phyloP scores from a whole-genome alignment of 495 filamentous ascomycete species.

The Rusavskia elegans region DNA sequence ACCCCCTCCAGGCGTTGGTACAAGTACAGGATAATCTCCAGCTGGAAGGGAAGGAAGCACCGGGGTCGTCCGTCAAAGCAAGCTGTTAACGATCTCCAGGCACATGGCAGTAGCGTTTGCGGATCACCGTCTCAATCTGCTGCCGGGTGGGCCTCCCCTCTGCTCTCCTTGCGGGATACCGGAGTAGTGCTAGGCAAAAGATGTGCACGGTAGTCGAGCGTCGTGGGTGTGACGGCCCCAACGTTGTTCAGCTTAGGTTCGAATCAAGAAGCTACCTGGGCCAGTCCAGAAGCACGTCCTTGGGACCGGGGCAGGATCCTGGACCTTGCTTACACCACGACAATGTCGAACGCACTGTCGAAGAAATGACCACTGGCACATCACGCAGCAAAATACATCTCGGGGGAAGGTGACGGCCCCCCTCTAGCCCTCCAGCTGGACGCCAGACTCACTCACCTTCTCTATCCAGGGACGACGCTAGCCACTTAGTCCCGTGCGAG shows the following conservation, averaged over 20 bases:
- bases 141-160: neutral
- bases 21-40: neutral
- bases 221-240: neutral
- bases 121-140: neutral
- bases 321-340: neutral
- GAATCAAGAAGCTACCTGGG: neutral
- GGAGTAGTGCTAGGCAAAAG: neutral
- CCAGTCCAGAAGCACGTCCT: neutral
- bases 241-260: neutral
- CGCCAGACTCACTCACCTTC: neutral
- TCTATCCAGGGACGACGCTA: neutral
- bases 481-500: neutral
- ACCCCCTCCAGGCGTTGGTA: neutral
- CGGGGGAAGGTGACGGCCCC: no score
- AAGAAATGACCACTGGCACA: no score
- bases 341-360: neutral
- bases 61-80: neutral
- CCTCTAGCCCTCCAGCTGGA: no score
- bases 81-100: slow-evolving; percentile 1
- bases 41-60: neutral
- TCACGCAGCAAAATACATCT: no score
- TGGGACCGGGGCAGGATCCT: neutral
- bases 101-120: neutral
- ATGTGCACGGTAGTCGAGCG: neutral
- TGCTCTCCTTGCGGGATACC: neutral